Conservation (phyloP, 805 yeast genomes). For the Hanseniaspora guilliermondii region DNA sequence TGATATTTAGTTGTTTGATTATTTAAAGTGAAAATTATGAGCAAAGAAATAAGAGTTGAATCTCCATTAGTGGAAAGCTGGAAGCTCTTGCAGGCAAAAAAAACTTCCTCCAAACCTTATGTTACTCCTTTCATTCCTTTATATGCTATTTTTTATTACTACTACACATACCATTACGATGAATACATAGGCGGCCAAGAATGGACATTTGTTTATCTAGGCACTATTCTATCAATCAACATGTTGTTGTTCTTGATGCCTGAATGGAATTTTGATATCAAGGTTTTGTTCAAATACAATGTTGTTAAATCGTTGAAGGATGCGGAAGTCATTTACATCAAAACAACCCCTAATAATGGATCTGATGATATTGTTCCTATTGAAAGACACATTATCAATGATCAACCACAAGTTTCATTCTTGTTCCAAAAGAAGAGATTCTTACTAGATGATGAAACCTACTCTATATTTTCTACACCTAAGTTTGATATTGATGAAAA, state of each 20-base stretch:
- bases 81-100: constrained; percentile 59
- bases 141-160: constrained; percentile 60
- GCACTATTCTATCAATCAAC: constrained; percentile 61
- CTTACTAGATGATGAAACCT: constrained; percentile 43
- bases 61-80: constrained; percentile 64
- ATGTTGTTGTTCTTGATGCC: constrained; percentile 75
- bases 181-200: constrained; percentile 74
- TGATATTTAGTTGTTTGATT: too few relatives aligned
- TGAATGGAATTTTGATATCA: constrained; percentile 75
- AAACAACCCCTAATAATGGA: constrained; percentile 79
- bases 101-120: constrained; percentile 53
- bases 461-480: constrained; percentile 62
- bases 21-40: not conserved
- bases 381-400: constrained; percentile 41
- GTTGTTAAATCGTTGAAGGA: constrained; percentile 40
- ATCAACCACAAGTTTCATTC: constrained; percentile 55
- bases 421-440: constrained; percentile 87
- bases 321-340: constrained; percentile 62
- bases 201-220: constrained; percentile 87
- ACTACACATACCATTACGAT: constrained; percentile 62
- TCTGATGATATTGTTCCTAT: constrained; percentile 66
- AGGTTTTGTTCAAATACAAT: constrained; percentile 55
- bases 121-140: constrained; percentile 69
- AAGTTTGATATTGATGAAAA: constrained; percentile 47
- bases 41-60: constrained; percentile 9